Evolutionary conservation across 495 filamentous ascomycete species (phyloP).

Genomic region (Bathelium albidoporum): DNA sequence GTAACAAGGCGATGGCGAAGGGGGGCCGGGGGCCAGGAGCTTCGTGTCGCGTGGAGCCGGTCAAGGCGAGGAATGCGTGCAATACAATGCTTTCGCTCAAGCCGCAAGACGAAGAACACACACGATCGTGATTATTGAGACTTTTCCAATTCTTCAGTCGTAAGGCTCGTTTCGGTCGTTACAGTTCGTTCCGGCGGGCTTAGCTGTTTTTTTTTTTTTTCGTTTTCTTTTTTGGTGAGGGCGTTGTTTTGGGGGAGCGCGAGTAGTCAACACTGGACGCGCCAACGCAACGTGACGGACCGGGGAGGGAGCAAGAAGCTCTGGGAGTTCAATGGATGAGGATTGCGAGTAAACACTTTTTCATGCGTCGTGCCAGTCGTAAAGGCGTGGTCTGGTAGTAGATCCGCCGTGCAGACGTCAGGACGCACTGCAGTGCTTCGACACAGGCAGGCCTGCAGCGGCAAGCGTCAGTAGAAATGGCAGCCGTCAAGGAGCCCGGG

Average conservation of each 20-base stretch:
- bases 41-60: neutral
- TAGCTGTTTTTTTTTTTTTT: no score
- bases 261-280: neutral
- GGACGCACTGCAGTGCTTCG: slow-evolving; percentile 1
- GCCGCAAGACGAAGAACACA: neutral
- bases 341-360: neutral
- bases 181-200: neutral
- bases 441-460: neutral
- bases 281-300: neutral
- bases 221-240: neutral
- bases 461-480: neutral
- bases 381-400: neutral
- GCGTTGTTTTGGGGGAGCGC: neutral
- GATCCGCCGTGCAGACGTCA: slow-evolving; percentile 13
- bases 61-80: neutral
- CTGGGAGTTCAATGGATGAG: neutral
- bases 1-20: neutral
- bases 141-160: neutral
- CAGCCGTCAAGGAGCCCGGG: neutral
- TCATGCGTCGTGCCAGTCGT: slow-evolving; percentile 3
- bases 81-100: neutral
- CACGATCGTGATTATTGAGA: neutral
- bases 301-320: neutral
- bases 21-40: neutral
- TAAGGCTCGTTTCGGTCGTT: slow-evolving; percentile 1